A percentile compares a stretch with the other conserved stretches of the same genome.
These are phyloP conservation scores for Cutaneotrichosporon dermatis DNA, from an alignment of 1,284 basidiomycete species.

Conservation along the genomic window DNA sequence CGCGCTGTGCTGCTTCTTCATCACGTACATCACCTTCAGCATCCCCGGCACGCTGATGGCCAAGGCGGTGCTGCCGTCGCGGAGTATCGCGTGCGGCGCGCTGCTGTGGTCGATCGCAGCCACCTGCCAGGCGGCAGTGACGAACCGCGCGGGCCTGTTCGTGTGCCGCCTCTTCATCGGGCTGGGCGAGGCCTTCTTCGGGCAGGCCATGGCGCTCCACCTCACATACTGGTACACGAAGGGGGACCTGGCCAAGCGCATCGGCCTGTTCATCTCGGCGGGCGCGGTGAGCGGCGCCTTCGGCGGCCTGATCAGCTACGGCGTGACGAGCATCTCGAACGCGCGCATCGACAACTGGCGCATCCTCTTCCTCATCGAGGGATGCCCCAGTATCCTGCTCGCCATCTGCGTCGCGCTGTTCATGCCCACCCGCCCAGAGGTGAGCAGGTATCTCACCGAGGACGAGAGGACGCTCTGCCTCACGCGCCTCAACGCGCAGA, in stretches of 20 bases:
- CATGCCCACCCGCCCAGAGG: constrained; percentile 73
- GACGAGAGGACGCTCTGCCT: constrained; percentile 68
- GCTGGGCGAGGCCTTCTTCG: constrained; percentile 45
- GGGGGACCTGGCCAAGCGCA: constrained; percentile 48
- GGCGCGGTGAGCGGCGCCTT: constrained; percentile 46
- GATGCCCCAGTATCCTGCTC: constrained; percentile 57
- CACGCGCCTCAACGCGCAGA: constrained; percentile 66
- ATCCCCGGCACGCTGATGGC: constrained; percentile 41
- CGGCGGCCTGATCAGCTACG: constrained; percentile 45
- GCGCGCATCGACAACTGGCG: constrained; percentile 35
- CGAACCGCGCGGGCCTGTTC: constrained; percentile 42
- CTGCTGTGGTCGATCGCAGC: constrained; percentile 50
- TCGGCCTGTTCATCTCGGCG: constrained; percentile 51
- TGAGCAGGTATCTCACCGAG: constrained; percentile 64
- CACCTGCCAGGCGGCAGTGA: constrained; percentile 44
- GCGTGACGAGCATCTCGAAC: constrained; percentile 41
- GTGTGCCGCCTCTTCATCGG: constrained; percentile 50
- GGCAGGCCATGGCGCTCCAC: constrained; percentile 45
- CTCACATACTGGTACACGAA: constrained; percentile 47
- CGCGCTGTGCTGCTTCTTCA: constrained; percentile 47
- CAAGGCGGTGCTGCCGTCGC: constrained; percentile 44
- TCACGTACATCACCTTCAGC: constrained; percentile 47
- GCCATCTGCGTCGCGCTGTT: constrained; percentile 62
- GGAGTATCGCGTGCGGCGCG: constrained; percentile 47
- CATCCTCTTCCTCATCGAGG: constrained; percentile 56